Evolutionary conservation across 2,329 filamentous ascomycete species (phyloP).

Genomic region (Aaosphaeria pasadenensis): DNA sequence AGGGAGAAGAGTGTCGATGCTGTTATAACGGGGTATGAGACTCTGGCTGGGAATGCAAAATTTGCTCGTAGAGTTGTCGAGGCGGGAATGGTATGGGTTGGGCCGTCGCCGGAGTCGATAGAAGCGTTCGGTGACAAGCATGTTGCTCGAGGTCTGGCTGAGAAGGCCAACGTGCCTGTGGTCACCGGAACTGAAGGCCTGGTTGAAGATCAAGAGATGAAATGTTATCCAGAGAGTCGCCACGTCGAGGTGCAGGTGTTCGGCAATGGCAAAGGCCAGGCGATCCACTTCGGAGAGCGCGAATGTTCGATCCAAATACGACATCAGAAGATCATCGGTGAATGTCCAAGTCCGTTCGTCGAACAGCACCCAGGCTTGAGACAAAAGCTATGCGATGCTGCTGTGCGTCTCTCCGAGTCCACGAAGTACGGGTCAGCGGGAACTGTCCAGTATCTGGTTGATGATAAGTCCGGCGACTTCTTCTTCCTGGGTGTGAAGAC

Average conservation of each 20-base stretch:
- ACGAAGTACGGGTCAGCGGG: slow-evolving; percentile 77
- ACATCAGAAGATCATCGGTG: slow-evolving; percentile 89
- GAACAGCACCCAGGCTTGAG: slow-evolving; percentile 52
- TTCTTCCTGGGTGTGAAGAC: slow-evolving; percentile 65
- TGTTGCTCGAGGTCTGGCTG: slow-evolving; percentile 53
- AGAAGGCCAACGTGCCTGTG: slow-evolving; percentile 52
- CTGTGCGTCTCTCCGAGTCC: slow-evolving; percentile 63
- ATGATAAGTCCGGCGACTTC: slow-evolving; percentile 76
- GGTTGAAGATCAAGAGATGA: slow-evolving; percentile 48
- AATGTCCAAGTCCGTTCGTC: slow-evolving; percentile 75
- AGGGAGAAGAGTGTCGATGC: slow-evolving; percentile 51
- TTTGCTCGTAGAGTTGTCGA: slow-evolving; percentile 55
- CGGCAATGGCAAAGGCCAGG: slow-evolving; percentile 75
- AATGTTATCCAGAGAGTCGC: slow-evolving; percentile 72
- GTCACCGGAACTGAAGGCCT: slow-evolving; percentile 54
- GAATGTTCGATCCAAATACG: slow-evolving; percentile 85
- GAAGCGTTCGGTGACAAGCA: slow-evolving; percentile 60
- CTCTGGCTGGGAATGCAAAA: slow-evolving; percentile 61
- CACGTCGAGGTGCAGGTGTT: slow-evolving; percentile 93
- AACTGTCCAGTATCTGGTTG: slow-evolving; percentile 87
- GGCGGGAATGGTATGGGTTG: slow-evolving; percentile 58
- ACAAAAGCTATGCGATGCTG: slow-evolving; percentile 62
- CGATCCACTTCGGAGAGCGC: slow-evolving; percentile 79
- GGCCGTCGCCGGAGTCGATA: slow-evolving; percentile 55
- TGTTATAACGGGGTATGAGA: slow-evolving; percentile 68